phyloP scores from a whole-genome alignment of 2,329 filamentous ascomycete species.

The Plectosphaerella cucumerina region DNA sequence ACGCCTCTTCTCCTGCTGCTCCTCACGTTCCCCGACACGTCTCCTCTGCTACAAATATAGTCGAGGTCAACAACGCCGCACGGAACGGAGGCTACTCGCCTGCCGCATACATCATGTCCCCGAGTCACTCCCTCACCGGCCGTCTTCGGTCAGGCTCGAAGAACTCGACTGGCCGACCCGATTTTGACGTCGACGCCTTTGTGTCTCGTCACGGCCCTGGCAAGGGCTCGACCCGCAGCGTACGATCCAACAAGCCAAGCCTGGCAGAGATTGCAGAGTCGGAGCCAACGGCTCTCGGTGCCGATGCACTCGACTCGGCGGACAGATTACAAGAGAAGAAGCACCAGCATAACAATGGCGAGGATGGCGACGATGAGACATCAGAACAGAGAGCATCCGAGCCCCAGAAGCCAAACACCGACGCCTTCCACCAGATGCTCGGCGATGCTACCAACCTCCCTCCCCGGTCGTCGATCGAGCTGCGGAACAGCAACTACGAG shows the following conservation, averaged over 20 bases:
- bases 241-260: slow-evolving; percentile 44
- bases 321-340: slow-evolving; percentile 35
- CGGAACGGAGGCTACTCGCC: slow-evolving; percentile 68
- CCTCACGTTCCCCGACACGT: slow-evolving; percentile 33
- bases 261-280: slow-evolving; percentile 55
- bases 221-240: slow-evolving; percentile 49
- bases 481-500: not conserved
- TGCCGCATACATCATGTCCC: slow-evolving; percentile 63
- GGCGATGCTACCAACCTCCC: slow-evolving; percentile 12
- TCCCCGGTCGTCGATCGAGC: not conserved
- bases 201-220: slow-evolving; percentile 50
- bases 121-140: slow-evolving; percentile 57
- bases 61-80: slow-evolving; percentile 64
- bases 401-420: slow-evolving; percentile 19
- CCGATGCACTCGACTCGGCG: slow-evolving; percentile 49
- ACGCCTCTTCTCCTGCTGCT: slow-evolving; percentile 15
- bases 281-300: slow-evolving; percentile 46
- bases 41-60: slow-evolving; percentile 56
- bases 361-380: slow-evolving; percentile 12
- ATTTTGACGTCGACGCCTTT: slow-evolving; percentile 35
- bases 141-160: slow-evolving; percentile 53
- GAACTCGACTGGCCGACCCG: slow-evolving; percentile 36
- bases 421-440: slow-evolving; percentile 29
- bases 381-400: not conserved
- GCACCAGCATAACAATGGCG: slow-evolving; percentile 20